Evolutionary conservation across 257 asterid species (phyloP), one percentile per base, ranked within the genome.

Genomic region (Henckelia pumila): DNA sequence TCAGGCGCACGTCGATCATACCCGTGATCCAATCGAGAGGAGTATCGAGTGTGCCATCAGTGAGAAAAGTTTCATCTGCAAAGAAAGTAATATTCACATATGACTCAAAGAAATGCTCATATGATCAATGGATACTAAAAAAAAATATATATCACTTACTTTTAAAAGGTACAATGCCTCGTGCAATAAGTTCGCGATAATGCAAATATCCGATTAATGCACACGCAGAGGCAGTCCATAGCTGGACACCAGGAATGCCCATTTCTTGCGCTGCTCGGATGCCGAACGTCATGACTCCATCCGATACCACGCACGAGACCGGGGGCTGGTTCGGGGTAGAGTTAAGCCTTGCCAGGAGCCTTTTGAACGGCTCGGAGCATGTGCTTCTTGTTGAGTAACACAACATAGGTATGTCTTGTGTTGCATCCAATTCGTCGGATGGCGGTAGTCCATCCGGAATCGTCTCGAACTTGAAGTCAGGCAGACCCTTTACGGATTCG

Each of bases 161-260:
- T 71, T 81, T 71, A 13, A 85, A 81, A 13, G 91, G 88, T 28
- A 29, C 23, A 47, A 83, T 72, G 33, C 83, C 85, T 72, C 86
- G 66, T 10, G 32, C 68, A 64, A 71, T 5, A 24, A 76, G 30
- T 40, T 83, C 79, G 0, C 75, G 70, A n/a, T 67, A 78, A 53
- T 77, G 80, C 76, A 86, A 62, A 32, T 79, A 81, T 4, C 84
- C 86, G 3, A 83, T 21, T 21, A 86, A 78, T 4, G 86, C 40
- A 57, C 80, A 76, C 56, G 67, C 86, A 7, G 92, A 83, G 22
- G 89, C 79, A 22, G 92, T 83, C 86, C 87, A 86, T 10, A 81
- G 78, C 49, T 74, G 81, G 68, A 81, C 77, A 8, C 55, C 84
- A 3, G 84, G 86, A 37, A 86, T 71, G 0, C 87, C 89, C 65